phyloP scores from a whole-genome alignment of 2,329 filamentous ascomycete species.

The Phoma herbarum region DNA sequence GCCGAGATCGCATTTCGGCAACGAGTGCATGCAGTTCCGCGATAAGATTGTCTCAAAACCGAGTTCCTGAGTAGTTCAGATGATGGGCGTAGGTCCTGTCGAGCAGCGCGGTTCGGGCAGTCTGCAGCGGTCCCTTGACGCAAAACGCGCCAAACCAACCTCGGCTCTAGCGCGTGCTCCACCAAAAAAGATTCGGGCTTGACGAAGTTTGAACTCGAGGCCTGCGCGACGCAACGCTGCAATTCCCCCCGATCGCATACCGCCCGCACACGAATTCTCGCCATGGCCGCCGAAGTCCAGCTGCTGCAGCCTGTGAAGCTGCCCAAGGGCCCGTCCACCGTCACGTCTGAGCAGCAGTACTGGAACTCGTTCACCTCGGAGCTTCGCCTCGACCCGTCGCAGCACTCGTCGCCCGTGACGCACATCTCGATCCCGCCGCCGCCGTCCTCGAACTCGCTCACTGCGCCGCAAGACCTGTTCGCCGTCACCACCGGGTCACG shows the following conservation, averaged over 20 bases:
- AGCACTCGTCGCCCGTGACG: slow-evolving; percentile 87
- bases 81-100: neutral
- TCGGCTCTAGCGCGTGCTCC: slow-evolving; percentile 10
- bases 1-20: neutral
- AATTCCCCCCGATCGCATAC: slow-evolving; percentile 22
- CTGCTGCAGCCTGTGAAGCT: slow-evolving; percentile 83
- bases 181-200: slow-evolving; percentile 16
- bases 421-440: slow-evolving; percentile 78
- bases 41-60: neutral
- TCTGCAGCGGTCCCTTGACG: neutral
- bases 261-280: slow-evolving; percentile 12
- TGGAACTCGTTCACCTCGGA: slow-evolving; percentile 96
- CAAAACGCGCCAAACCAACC: slow-evolving; percentile 3
- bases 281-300: slow-evolving; percentile 86
- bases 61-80: neutral
- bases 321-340: slow-evolving; percentile 79
- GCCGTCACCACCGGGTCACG: slow-evolving; percentile 94
- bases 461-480: slow-evolving; percentile 71
- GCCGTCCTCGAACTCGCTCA: slow-evolving; percentile 49
- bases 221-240: slow-evolving; percentile 17
- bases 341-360: slow-evolving; percentile 93
- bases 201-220: slow-evolving; percentile 7
- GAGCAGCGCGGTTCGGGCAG: neutral
- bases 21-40: neutral
- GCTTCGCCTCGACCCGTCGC: slow-evolving; percentile 82